Percentiles rank a stretch among this genome's conserved stretches.
Evolutionary conservation across 305 asterid genomes (phyloP).

Genomic region (Rubia peregrina): DNA sequence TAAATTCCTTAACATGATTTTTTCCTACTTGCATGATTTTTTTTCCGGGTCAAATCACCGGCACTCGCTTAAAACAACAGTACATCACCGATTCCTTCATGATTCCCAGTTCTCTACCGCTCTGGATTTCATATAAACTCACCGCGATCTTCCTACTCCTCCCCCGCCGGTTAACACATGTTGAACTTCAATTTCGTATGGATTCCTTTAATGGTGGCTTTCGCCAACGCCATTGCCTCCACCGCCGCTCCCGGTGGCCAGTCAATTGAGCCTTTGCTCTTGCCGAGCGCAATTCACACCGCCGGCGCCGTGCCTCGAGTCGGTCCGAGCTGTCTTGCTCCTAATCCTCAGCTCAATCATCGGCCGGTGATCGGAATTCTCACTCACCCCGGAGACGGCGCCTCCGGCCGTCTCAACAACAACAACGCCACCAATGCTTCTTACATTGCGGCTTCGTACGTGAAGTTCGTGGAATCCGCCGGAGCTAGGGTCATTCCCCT

Average conservation of each 20-base stretch:
- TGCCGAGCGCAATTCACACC: no score
- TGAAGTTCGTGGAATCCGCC: slow-evolving; percentile 82
- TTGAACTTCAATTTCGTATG: slow-evolving; percentile 27
- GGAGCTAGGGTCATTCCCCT: slow-evolving; percentile 97
- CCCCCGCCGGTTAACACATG: slow-evolving; percentile 25
- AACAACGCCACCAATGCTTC: slow-evolving; percentile 56
- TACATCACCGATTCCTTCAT: neutral
- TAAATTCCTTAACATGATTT: no score
- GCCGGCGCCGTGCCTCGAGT: neutral
- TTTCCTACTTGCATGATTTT: no score
- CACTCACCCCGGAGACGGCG: slow-evolving; percentile 91
- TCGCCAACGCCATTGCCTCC: no score
- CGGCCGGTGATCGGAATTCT: slow-evolving; percentile 81
- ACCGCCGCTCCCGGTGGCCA: slow-evolving; percentile 38
- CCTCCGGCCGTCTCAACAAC: slow-evolving; percentile 71
- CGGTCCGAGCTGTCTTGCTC: slow-evolving; percentile 39
- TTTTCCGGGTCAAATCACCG: no score
- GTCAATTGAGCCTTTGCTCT: no score
- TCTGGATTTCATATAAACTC: neutral
- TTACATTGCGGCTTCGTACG: slow-evolving; percentile 90
- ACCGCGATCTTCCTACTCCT: neutral
- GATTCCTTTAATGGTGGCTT: slow-evolving; percentile 41
- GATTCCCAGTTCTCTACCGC: no score
- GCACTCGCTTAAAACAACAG: no score
- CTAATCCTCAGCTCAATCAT: slow-evolving; percentile 49